phyloP scores from a whole-genome alignment of 2,329 filamentous ascomycete genomes.

The Diaporthe sp. region DNA sequence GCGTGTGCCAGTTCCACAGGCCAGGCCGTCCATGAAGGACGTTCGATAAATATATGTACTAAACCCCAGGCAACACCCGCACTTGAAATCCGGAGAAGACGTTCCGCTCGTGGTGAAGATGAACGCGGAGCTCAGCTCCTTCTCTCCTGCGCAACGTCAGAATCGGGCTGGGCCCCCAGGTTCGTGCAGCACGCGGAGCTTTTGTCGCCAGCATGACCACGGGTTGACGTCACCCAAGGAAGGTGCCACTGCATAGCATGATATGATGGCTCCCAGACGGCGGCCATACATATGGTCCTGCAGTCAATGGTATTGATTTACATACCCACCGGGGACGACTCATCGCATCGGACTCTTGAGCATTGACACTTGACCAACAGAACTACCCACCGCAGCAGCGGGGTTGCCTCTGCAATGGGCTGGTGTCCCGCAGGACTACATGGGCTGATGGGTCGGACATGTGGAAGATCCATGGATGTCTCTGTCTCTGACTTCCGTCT shows the following conservation, averaged over 20 bases:
- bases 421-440: background rate
- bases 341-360: background rate
- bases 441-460: background rate
- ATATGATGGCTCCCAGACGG: background rate
- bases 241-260: slow-evolving; percentile 18
- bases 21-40: background rate
- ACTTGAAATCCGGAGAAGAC: background rate
- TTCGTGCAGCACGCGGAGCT: slow-evolving; percentile 8
- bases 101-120: slow-evolving; percentile 5
- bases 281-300: background rate
- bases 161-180: background rate
- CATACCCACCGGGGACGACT: slow-evolving; percentile 8
- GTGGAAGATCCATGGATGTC: background rate
- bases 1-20: background rate
- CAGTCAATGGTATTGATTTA: background rate
- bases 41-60: background rate
- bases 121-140: background rate
- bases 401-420: background rate
- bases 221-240: slow-evolving; percentile 33
- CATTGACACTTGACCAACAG: background rate
- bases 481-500: background rate
- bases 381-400: background rate
- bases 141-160: slow-evolving; percentile 26
- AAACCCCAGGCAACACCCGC: background rate
- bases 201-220: slow-evolving; percentile 22